Base-by-base conservation (phyloP, 345 rosid genomes). In the Litchi chinensis region DNA sequence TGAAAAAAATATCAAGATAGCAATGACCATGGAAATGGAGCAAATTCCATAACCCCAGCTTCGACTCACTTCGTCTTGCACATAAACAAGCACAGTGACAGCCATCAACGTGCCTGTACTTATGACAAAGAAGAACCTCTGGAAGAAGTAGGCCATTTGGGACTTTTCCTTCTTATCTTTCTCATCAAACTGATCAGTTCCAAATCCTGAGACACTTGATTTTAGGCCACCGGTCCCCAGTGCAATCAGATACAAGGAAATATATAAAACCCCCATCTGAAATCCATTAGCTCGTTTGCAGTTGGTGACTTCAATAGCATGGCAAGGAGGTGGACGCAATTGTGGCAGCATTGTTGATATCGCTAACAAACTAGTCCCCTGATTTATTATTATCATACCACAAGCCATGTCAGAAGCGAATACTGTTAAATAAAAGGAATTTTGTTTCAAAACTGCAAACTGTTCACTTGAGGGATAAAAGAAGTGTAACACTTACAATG, bases 301-400 rank as follows among this genome's bases (percentile, higher is more conserved):
- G 63, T 80, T 79, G 10, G 85, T 76, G 46, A 66, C 10, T 19
- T 12, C 63, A n/a, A 48, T 28, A 32, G 84, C 81, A 59, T 80
- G 79, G 80, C 97, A 91, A 8, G 87, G 84, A 32, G 93, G 96
- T 8, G 98, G 98, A 65, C 87, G 88, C 10, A 95, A 80, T 80
- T 84, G 83, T 11, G 93, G 93, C 54, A 91, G 79, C 74, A 88
- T 89, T 7, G 96, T 79, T 60, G 91, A 79, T 26, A 85, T 12
- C 19, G 96, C 93, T 67, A 95, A 85, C 65, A 85, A 83, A 73
- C 87, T 90, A 43, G 97, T 91, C 50, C 98, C 98, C 97, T 94
- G 74, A 28, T 76, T 65, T n/a, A 75, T 19, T 6, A 59, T 60
- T 40, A 40, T 43, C 63, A 64, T 64, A 57, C 48, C 37, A 70